Evolutionary conservation across 306 rosid species (phyloP).

Genomic region (Cucurbita pepo): DNA sequence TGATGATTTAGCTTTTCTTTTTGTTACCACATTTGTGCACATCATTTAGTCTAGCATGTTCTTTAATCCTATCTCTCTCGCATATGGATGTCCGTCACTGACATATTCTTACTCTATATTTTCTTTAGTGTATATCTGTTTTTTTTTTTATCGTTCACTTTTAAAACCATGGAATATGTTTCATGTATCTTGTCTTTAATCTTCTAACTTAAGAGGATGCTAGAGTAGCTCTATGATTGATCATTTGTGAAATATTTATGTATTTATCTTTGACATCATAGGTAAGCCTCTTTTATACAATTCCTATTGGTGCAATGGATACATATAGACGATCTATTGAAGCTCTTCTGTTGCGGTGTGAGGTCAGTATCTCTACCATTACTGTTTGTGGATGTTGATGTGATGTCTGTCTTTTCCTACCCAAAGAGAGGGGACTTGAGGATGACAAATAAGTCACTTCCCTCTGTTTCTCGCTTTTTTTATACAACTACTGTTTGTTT

Average conservation of each 20-base stretch:
- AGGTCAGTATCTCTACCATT: conserved; percentile 29
- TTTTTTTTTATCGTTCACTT: neutral
- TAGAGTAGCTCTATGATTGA: neutral
- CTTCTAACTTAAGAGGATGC: neutral
- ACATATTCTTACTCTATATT: neutral
- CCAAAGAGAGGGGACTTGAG: neutral
- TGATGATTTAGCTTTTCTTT: neutral
- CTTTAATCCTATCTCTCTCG: neutral
- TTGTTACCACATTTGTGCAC: neutral
- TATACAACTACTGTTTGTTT: neutral
- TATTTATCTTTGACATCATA: conserved; percentile 28
- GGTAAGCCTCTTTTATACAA: conserved; percentile 72
- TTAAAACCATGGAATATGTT: neutral
- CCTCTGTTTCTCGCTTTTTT: neutral
- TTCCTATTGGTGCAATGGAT: conserved; percentile 69
- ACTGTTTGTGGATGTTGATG: neutral
- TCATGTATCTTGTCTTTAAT: neutral
- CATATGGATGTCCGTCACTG: neutral
- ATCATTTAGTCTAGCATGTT: neutral
- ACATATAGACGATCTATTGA: conserved; percentile 74
- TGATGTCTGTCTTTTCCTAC: neutral
- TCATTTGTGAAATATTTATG: neutral
- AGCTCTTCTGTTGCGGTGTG: conserved; percentile 45
- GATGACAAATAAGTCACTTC: neutral
- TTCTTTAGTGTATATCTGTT: neutral